phyloP scores from a whole-genome alignment of 2,329 filamentous ascomycete species.

The Hypoxylon sp. region DNA sequence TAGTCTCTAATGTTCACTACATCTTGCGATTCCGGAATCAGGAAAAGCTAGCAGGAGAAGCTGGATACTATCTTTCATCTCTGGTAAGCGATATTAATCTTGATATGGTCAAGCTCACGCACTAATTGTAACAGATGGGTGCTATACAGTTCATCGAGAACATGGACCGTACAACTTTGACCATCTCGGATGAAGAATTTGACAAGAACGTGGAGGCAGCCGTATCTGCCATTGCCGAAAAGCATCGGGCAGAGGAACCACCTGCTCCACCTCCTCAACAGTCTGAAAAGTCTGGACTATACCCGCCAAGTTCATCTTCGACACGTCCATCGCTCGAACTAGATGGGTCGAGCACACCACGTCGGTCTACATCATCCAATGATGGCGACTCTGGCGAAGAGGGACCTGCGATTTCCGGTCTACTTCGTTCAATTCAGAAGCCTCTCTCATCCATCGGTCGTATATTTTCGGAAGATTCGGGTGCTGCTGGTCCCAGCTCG shows the following conservation, averaged over 20 bases:
- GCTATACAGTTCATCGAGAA: conserved; percentile 98
- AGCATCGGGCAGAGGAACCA: conserved; percentile 74
- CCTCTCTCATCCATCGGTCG: conserved; percentile 92
- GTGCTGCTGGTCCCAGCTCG: conserved; percentile 60
- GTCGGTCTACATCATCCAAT: conserved; percentile 67
- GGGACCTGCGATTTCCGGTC: conserved; percentile 83
- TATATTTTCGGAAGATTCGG: conserved; percentile 85
- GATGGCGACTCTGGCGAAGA: conserved; percentile 74
- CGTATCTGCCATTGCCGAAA: conserved; percentile 94
- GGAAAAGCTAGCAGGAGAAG: conserved; percentile 97
- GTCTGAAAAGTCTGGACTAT: conserved; percentile 61
- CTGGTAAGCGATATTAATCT: conserved; percentile 69
- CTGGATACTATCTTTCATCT: conserved; percentile 97
- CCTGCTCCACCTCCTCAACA: conserved; percentile 57
- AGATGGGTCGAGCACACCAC: conserved; percentile 60
- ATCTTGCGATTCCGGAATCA: conserved; percentile 97
- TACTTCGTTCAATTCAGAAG: conserved; percentile 91
- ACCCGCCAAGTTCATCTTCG: conserved; percentile 63
- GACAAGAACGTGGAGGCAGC: conserved; percentile 96
- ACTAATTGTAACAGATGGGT: conserved; percentile 73
- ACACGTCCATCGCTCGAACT: conserved; percentile 62
- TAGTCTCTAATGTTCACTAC: conserved; percentile 98
- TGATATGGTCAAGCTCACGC: neutral
- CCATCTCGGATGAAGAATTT: conserved; percentile 95
- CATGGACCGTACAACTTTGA: conserved; percentile 92